Evolutionary conservation across 345 rosid genomes (phyloP).

Genomic region (Gossypium ekmanianum): DNA sequence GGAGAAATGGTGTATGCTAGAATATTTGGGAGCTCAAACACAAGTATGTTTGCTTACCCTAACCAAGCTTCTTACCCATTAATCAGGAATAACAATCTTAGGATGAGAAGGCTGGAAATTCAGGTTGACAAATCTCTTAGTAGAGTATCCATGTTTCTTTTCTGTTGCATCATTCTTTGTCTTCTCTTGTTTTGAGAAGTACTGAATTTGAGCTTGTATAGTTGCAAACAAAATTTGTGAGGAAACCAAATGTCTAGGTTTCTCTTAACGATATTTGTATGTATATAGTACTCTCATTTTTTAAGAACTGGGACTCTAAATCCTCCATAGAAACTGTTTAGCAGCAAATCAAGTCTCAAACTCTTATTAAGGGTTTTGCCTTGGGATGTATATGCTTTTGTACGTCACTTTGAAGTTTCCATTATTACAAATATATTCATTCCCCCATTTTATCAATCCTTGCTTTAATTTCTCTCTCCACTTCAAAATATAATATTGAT

Average conservation of each 20-base stretch:
- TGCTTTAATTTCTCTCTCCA: neutral
- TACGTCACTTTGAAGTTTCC: neutral
- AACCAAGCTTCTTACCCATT: constrained; percentile 36
- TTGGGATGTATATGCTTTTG: neutral
- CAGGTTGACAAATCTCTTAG: constrained; percentile 62
- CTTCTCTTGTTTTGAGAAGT: constrained; percentile 62
- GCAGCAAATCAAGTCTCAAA: neutral
- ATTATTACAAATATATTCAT: neutral
- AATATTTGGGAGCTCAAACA: constrained; percentile 45
- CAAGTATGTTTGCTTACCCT: constrained; percentile 46
- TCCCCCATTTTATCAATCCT: neutral
- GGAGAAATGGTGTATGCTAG: constrained; percentile 55
- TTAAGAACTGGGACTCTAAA: neutral
- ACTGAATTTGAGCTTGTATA: neutral
- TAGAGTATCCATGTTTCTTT: constrained; percentile 69
- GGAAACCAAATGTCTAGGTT: neutral
- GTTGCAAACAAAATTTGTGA: neutral
- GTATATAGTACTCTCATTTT: neutral
- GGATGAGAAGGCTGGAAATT: constrained; percentile 74
- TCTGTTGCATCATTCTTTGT: constrained; percentile 70
- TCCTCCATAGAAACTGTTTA: neutral
- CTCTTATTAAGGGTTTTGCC: neutral
- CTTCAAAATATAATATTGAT: neutral
- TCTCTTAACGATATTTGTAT: neutral
- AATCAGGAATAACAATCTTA: constrained; percentile 36